phyloP scores from a whole-genome alignment of 352 stramenopile genomes.

The Phytophthora litchii region DNA sequence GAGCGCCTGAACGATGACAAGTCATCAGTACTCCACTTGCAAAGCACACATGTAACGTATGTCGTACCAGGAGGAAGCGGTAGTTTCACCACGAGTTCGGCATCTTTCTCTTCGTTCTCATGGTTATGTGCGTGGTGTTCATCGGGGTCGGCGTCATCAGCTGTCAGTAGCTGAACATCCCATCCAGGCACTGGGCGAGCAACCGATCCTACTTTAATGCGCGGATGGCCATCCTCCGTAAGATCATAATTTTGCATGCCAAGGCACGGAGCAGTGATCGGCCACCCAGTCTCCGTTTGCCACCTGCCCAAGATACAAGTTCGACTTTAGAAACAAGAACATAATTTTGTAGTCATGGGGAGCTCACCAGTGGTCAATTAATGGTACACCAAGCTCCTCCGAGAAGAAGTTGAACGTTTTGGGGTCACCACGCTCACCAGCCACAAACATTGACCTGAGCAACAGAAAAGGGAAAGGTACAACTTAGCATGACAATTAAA shows the following conservation, averaged over 20 bases:
- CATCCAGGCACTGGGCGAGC: conserved; percentile 81
- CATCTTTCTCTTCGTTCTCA: conserved; percentile 57
- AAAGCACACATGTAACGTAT: neutral
- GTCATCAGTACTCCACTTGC: conserved; percentile 1
- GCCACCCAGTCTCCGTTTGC: conserved; percentile 92
- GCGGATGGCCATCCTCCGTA: conserved; percentile 42
- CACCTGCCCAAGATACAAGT: conserved; percentile 45
- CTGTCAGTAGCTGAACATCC: conserved; percentile 77
- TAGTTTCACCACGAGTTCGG: conserved; percentile 80
- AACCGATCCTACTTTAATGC: conserved; percentile 70
- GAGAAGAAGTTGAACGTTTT: conserved; percentile 88
- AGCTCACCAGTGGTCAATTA: conserved; percentile 85
- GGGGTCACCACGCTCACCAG: conserved; percentile 87
- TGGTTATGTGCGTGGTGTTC: conserved; percentile 54
- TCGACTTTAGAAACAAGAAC: neutral
- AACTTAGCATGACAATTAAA: neutral
- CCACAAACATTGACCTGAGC: conserved; percentile 79
- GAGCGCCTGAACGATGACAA: conserved; percentile 36
- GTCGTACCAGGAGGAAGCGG: conserved; percentile 80
- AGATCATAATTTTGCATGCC: conserved; percentile 70
- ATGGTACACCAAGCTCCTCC: conserved; percentile 54
- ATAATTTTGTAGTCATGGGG: neutral
- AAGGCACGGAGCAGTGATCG: conserved; percentile 69
- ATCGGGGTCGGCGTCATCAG: conserved; percentile 47
- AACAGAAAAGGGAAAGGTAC: neutral